Evolutionary conservation across 192 early-diverging fungal species (phyloP), one percentile per base, ranked within the genome.

Genomic region (Podila epicladia): DNA sequence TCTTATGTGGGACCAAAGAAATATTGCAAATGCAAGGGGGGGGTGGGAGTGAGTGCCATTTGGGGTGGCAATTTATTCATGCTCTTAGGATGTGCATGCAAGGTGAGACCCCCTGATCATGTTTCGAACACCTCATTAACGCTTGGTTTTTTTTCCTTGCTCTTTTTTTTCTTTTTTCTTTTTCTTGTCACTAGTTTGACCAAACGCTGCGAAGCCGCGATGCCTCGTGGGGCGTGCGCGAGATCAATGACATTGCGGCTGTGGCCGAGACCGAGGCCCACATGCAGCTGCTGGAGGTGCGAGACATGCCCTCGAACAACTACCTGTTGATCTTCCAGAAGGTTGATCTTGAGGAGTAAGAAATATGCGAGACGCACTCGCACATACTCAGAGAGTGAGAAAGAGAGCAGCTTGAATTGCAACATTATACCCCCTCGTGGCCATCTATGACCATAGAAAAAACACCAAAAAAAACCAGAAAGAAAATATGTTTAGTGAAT

Each of bases 241-340:
- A 69, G 15, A 69, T 75, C 33, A 66, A 75, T 1, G 74, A 45
- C 35, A 62, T 75, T 41, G 60, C 58, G 28, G 61, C 48, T 7
- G 53, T 69, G 6, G 62, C 67, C 13, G 41, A 26, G 41, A 64
- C n/a, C 11, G 69, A 69, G 31, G n/a, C 67, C 8, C 5, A 37
- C 8, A 3, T 75, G 55, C 29, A 9, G n/a, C 60, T 75, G 20
- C 20, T 24, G 5, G 33, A 59, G 41, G 57, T 69, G 15, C 24
- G 17, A 3, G 59, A 75, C 20, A 69, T 75, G 67, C 74, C 74
- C 6, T 75, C 73, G 26, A 75, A 69, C 62, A 75, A 75, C 55
- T 69, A 75, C 67, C 2, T 75, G 62, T 37, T 75, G 20, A 37
- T 69, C 55, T 75, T 75, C 26, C 41, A 69, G 26, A 69, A 64